phyloP scores from a whole-genome alignment of 805 yeast species.

The Lachancea mirantina region DNA sequence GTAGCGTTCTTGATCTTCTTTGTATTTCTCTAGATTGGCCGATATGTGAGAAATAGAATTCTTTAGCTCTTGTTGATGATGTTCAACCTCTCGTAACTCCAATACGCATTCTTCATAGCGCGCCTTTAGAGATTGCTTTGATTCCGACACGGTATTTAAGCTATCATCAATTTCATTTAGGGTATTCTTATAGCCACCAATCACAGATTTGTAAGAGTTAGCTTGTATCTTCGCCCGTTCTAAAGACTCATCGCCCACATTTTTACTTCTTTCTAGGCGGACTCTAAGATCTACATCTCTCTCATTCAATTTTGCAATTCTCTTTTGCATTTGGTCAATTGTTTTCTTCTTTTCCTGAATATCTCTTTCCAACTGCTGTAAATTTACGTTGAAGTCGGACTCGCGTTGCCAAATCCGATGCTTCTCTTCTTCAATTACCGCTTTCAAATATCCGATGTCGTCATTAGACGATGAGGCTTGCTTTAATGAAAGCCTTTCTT shows the following conservation, averaged over 20 bases:
- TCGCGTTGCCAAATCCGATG: slow-evolving; percentile 25
- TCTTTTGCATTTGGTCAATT: slow-evolving; percentile 24
- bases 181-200: slow-evolving; percentile 21
- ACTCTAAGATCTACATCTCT: slow-evolving; percentile 20
- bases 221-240: slow-evolving; percentile 20
- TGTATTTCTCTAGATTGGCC: slow-evolving; percentile 17
- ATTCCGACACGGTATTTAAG: slow-evolving; percentile 16
- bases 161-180: slow-evolving; percentile 21
- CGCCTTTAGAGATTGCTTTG: slow-evolving; percentile 15
- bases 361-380: slow-evolving; percentile 8
- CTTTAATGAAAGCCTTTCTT: slow-evolving; percentile 18
- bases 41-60: slow-evolving; percentile 13
- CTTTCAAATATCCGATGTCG: slow-evolving; percentile 16
- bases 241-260: slow-evolving; percentile 24
- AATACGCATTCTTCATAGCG: slow-evolving; percentile 15
- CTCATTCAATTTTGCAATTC: slow-evolving; percentile 23
- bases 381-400: slow-evolving; percentile 9
- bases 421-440: slow-evolving; percentile 16
- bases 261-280: slow-evolving; percentile 24
- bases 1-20: slow-evolving; percentile 22
- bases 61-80: slow-evolving; percentile 13
- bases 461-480: slow-evolving; percentile 18
- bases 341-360: slow-evolving; percentile 22
- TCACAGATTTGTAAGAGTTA: slow-evolving; percentile 19
- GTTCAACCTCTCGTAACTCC: slow-evolving; percentile 8